Conservation (phyloP, 2,329 filamentous ascomycete genomes). For the Pseudonectria foliicola region DNA sequence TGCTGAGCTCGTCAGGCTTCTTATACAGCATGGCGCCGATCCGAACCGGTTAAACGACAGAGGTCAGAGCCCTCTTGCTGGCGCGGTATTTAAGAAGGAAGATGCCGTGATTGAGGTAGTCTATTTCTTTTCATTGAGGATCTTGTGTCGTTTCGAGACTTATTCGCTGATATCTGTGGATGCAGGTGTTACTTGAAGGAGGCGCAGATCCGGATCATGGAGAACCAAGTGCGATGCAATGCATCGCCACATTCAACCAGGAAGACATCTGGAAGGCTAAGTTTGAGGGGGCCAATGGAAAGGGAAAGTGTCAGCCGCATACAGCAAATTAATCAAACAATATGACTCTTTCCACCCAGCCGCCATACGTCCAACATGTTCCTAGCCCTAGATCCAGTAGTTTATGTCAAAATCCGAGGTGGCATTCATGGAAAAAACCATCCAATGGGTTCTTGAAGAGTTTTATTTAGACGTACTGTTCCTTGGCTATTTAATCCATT, state of each 20-base stretch:
- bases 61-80: constrained; percentile 62
- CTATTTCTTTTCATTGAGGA: neutral
- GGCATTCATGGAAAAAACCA: too few species aligned
- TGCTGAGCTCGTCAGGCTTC: constrained; percentile 49
- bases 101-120: constrained; percentile 53
- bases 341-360: too few species aligned
- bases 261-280: constrained; percentile 42
- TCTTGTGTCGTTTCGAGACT: too few species aligned
- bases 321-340: too few species aligned
- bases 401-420: too few species aligned
- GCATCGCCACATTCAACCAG: constrained; percentile 45
- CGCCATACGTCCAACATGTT: too few species aligned
- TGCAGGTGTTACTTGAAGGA: constrained; percentile 40
- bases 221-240: constrained; percentile 40
- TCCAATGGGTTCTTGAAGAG: too few species aligned
- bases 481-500: too few species aligned
- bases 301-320: constrained; percentile 32
- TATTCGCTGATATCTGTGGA: too few species aligned
- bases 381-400: too few species aligned
- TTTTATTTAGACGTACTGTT: too few species aligned
- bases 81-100: constrained; percentile 67
- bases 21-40: constrained; percentile 57
- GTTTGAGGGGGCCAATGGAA: constrained; percentile 42
- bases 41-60: constrained; percentile 61
- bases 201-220: constrained; percentile 49